Percentiles rank a stretch among this genome's conserved stretches.
Evolutionary conservation across 352 stramenopile species (phyloP).

Genomic region (Peronospora destructor): DNA sequence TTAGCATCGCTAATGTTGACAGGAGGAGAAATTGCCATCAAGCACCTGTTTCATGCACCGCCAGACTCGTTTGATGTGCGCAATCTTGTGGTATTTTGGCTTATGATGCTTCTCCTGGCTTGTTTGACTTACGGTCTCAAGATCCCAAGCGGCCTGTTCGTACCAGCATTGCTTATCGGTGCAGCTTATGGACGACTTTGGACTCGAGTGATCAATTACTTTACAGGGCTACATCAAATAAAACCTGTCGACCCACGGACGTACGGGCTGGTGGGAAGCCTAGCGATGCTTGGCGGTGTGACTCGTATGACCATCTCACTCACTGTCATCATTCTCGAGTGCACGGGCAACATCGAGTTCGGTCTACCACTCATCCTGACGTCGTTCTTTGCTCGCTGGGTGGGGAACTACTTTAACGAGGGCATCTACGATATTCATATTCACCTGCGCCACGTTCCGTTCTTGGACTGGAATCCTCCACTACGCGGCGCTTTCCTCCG

Average conservation of each 20-base stretch:
- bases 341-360: constrained; percentile 97
- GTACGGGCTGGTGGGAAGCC: constrained; percentile 94
- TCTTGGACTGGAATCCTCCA: constrained; percentile 74
- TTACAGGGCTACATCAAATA: constrained; percentile 40
- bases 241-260: constrained; percentile 82
- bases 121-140: constrained; percentile 95
- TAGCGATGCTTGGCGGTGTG: constrained; percentile 93
- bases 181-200: constrained; percentile 91
- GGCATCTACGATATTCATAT: constrained; percentile 99
- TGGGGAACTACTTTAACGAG: constrained; percentile 98
- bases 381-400: constrained; percentile 93
- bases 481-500: constrained; percentile 58
- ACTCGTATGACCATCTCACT: constrained; percentile 98
- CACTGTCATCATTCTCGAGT: constrained; percentile 97
- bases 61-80: constrained; percentile 66
- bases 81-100: constrained; percentile 72
- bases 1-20: constrained; percentile 93
- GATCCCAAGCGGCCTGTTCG: constrained; percentile 94
- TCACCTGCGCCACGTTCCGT: constrained; percentile 82
- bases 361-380: constrained; percentile 96
- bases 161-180: constrained; percentile 91
- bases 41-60: constrained; percentile 92
- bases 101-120: constrained; percentile 66
- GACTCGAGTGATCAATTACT: constrained; percentile 82
- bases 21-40: constrained; percentile 90